Evolutionary conservation across 768 basidiomycete genomes (phyloP).

Genomic region (Amanita rimosa): DNA sequence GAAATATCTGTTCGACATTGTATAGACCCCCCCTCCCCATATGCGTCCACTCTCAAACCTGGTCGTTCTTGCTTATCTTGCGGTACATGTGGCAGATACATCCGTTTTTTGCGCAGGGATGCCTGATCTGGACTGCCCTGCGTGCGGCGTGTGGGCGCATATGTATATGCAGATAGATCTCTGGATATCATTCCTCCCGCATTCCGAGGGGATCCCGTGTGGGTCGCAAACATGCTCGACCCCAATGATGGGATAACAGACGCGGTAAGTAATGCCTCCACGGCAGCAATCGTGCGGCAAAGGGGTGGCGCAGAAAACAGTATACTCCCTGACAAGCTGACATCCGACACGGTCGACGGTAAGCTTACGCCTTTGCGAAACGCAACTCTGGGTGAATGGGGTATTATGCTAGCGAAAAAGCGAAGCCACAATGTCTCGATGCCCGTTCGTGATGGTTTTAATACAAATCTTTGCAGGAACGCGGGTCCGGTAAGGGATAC

Average conservation of each 20-base stretch:
- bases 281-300: slow-evolving; percentile 24
- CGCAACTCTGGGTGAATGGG: neutral
- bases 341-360: slow-evolving; percentile 28
- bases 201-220: neutral
- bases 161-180: neutral
- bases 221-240: neutral
- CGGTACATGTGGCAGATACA: neutral
- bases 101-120: no score
- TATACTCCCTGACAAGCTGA: slow-evolving; percentile 22
- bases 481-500: slow-evolving; percentile 27
- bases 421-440: slow-evolving; percentile 5
- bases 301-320: slow-evolving; percentile 21
- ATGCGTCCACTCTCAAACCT: neutral
- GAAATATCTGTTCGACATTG: neutral
- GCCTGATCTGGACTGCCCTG: no score
- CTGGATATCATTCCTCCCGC: neutral
- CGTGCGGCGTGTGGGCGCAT: no score
- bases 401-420: slow-evolving; percentile 1
- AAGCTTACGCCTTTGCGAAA: slow-evolving; percentile 16
- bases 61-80: neutral
- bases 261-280: slow-evolving; percentile 21
- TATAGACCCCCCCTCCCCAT: neutral
- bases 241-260: slow-evolving; percentile 16
- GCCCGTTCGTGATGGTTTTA: slow-evolving; percentile 18
- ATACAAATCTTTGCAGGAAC: slow-evolving; percentile 29